Base-by-base conservation (phyloP, 768 basidiomycete species). In the Boletus sensibilis region DNA sequence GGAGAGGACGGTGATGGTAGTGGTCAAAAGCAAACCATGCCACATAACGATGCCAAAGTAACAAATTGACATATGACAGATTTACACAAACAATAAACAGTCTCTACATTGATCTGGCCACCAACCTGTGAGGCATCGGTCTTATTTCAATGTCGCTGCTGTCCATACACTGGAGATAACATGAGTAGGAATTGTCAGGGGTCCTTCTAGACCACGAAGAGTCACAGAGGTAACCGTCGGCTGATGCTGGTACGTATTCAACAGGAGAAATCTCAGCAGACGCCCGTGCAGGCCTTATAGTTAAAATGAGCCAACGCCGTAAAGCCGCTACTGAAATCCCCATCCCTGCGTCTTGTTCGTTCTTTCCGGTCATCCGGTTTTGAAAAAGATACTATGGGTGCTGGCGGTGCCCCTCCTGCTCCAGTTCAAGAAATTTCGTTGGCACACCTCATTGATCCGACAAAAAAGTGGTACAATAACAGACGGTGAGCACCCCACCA, bases 391-490 rank as follows among this genome's bases (percentile, higher is more conserved):
- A 64, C 57, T 47, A 87, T 88, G 85, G 85, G 74, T 68, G 81
- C 67, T 64, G 83, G 81, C 69, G 75, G 78, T 60, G 75, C 75
- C 50, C 74, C 74, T 55, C 11, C 25, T 33, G 68, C 64, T 50
- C 61, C 71, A 40, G 60, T 55, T 3, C 53, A 35, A 42, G 64
- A 64, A 14, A 72, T 74, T 39, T 79, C 76, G 31, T 82, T 81
- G 61, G 70, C 67, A 10, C 81, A 82, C 61, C 78, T 88, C 58
- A 61, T 88, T 51, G 82, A 89, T 69, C 85, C 85, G 16, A 81
- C 72, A 58, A 78, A 82, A 68, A 88, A 79, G 65, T 90, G 88
- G 88, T 85, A 86, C 72, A 89, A 85, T 75, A 89, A 90, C 77
- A 81, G 72, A 72, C 77, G 87, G 85, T 85, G 63, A 48, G 76